phyloP scores from a whole-genome alignment of 495 filamentous ascomycete species.

The Tetracladium setigerum region DNA sequence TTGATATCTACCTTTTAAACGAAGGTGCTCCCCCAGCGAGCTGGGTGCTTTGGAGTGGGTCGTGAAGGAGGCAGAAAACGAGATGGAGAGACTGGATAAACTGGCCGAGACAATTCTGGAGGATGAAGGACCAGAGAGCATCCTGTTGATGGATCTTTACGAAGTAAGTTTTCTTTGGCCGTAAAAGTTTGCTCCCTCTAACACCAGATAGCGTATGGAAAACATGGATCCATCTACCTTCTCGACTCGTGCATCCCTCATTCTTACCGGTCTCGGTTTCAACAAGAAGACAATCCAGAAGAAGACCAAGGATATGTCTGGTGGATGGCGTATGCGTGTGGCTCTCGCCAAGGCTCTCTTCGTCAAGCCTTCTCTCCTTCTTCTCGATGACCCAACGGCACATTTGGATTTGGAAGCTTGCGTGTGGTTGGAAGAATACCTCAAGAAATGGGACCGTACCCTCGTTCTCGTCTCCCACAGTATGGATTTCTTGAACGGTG shows the following conservation, averaged over 20 bases:
- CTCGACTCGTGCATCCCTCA: slow-evolving; percentile 88
- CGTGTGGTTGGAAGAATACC: slow-evolving; percentile 98
- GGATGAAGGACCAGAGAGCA: slow-evolving; percentile 81
- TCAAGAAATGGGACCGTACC: slow-evolving; percentile 99
- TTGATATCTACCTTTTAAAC: slow-evolving; percentile 98
- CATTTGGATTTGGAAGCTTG: slow-evolving; percentile 99
- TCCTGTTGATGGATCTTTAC: slow-evolving; percentile 89
- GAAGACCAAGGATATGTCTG: slow-evolving; percentile 99
- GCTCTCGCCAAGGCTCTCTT: slow-evolving; percentile 96
- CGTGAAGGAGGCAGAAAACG: slow-evolving; percentile 87
- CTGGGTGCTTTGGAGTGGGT: slow-evolving; percentile 95
- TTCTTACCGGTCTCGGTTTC: slow-evolving; percentile 97
- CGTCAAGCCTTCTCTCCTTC: slow-evolving; percentile 89
- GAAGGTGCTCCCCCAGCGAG: slow-evolving; percentile 91
- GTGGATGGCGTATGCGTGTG: slow-evolving; percentile 99
- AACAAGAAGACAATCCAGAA: slow-evolving; percentile 96
- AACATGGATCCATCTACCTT: slow-evolving; percentile 99
- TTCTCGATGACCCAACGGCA: slow-evolving; percentile 97
- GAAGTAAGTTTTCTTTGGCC: slow-evolving; percentile 53
- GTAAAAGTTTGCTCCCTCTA: slow-evolving; percentile 19
- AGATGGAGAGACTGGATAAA: slow-evolving; percentile 82
- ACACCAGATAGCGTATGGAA: slow-evolving; percentile 75
- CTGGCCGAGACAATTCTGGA: slow-evolving; percentile 87
- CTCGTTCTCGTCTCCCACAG: slow-evolving; percentile 94
- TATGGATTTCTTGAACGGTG: slow-evolving; percentile 98